Evolutionary conservation across 2,329 filamentous ascomycete genomes (phyloP).

Genomic region (Lasiodiplodia theobromae): DNA sequence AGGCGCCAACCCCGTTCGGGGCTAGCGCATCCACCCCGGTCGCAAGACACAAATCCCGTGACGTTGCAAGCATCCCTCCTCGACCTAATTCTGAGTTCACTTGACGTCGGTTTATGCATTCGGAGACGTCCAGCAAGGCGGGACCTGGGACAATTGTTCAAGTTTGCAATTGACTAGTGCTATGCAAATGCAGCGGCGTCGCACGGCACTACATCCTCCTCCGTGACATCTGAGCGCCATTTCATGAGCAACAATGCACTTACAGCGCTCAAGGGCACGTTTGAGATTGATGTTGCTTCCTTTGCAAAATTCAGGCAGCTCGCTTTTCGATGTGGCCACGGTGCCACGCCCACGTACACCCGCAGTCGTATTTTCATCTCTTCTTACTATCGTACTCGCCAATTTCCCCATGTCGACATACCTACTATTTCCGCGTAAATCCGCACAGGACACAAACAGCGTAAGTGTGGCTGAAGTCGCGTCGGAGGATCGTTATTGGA

Average conservation of each 20-base stretch:
- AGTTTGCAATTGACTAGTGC: not conserved
- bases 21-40: not conserved
- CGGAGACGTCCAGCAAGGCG: not conserved
- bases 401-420: not conserved
- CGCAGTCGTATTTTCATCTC: not conserved
- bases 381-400: conserved; percentile 12
- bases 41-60: conserved; percentile 2
- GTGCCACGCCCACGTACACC: not conserved
- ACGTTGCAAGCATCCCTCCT: conserved; percentile 19
- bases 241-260: not conserved
- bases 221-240: not conserved
- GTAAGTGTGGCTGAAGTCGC: not conserved
- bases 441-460: not conserved
- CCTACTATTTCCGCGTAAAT: not conserved
- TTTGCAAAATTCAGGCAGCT: not conserved
- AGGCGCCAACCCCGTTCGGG: not conserved
- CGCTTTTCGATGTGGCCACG: not conserved
- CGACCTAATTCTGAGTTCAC: conserved; percentile 15
- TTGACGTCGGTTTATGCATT: not conserved
- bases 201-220: not conserved
- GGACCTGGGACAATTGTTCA: not conserved
- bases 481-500: conserved; percentile 11
- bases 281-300: not conserved
- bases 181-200: not conserved
- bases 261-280: not conserved